Percentiles rank a stretch among this genome's conserved stretches.
These are phyloP conservation scores for Zygotorulaspora mrakii DNA, from an alignment of 1,139 yeast species.

Conservation along the genomic window DNA sequence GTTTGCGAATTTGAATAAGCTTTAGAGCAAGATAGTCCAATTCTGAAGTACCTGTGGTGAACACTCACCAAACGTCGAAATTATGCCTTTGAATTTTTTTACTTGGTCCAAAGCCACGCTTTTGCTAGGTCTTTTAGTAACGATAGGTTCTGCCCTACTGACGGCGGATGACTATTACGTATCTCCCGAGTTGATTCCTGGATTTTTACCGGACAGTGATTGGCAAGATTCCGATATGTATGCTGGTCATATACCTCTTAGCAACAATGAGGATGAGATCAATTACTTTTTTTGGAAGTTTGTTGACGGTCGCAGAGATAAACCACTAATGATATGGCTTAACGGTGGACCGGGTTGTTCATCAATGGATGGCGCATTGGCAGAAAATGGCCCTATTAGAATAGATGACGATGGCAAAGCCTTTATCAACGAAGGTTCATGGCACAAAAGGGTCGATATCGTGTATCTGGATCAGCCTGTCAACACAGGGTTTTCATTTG, in stretches of 20 bases:
- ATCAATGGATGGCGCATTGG: constrained; percentile 93
- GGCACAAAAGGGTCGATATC: constrained; percentile 78
- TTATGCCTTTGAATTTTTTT: too few species aligned
- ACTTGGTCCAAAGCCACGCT: too few species aligned
- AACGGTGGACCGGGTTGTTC: constrained; percentile 99
- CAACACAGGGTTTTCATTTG: constrained; percentile 84
- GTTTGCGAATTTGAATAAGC: too few species aligned
- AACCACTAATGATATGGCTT: constrained; percentile 64
- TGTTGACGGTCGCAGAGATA: constrained; percentile 5
- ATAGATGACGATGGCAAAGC: constrained; percentile 46
- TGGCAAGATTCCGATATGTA: constrained; percentile 44
- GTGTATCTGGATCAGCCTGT: constrained; percentile 92
- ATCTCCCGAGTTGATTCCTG: constrained; percentile 33
- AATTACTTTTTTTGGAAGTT: constrained; percentile 82
- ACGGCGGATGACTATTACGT: constrained; percentile 23
- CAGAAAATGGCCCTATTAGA: constrained; percentile 90
- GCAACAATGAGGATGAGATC: constrained; percentile 47
- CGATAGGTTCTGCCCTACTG: constrained; percentile 10
- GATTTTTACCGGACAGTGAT: constrained; percentile 22
- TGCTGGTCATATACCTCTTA: constrained; percentile 59
- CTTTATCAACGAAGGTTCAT: constrained; percentile 64
- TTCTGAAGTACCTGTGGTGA: too few species aligned
- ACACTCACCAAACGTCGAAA: too few species aligned
- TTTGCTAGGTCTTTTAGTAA: background rate
- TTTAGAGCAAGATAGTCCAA: too few species aligned